Percentiles rank a stretch among this genome's conserved stretches.
These are phyloP conservation scores for Paxillus rubicundulus DNA, from an alignment of 768 basidiomycete species.

Conservation along the genomic window DNA sequence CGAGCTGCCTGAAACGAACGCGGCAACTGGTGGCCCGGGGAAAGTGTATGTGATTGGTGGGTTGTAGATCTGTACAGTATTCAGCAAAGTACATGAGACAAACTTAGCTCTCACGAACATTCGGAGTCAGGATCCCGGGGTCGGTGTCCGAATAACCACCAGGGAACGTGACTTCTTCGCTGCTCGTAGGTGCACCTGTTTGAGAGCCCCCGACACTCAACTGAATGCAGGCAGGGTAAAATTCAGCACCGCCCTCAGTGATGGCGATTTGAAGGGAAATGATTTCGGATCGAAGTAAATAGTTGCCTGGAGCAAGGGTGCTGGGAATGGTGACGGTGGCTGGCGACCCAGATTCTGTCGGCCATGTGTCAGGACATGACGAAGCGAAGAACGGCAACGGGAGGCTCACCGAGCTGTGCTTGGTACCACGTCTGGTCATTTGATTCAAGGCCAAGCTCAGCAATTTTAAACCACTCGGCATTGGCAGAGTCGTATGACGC, in stretches of 20 bases:
- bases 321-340: conserved; percentile 43
- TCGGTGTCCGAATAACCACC: conserved; percentile 69
- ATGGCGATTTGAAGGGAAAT: conserved; percentile 69
- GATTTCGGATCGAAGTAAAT: conserved; percentile 74
- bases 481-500: conserved; percentile 49
- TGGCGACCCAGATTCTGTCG: conserved; percentile 37
- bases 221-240: conserved; percentile 29
- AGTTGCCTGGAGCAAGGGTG: conserved; percentile 62
- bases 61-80: conserved; percentile 24
- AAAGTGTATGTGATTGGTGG: conserved; percentile 39
- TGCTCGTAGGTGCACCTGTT: conserved; percentile 17
- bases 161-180: conserved; percentile 55
- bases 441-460: conserved; percentile 45
- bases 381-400: neutral
- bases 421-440: conserved; percentile 47
- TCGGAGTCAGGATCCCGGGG: conserved; percentile 59
- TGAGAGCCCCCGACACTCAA: conserved; percentile 28
- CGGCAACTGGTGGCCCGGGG: conserved; percentile 50
- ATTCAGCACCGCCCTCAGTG: conserved; percentile 49
- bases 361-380: conserved; percentile 1
- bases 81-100: neutral
- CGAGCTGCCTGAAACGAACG: conserved; percentile 30
- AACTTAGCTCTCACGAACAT: conserved; percentile 27
- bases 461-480: conserved; percentile 74
- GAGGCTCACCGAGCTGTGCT: conserved; percentile 41